Evolutionary conservation across 2,329 filamentous ascomycete genomes (phyloP), one percentile per base, ranked within the genome.

Genomic region (Epichloe baconii): DNA sequence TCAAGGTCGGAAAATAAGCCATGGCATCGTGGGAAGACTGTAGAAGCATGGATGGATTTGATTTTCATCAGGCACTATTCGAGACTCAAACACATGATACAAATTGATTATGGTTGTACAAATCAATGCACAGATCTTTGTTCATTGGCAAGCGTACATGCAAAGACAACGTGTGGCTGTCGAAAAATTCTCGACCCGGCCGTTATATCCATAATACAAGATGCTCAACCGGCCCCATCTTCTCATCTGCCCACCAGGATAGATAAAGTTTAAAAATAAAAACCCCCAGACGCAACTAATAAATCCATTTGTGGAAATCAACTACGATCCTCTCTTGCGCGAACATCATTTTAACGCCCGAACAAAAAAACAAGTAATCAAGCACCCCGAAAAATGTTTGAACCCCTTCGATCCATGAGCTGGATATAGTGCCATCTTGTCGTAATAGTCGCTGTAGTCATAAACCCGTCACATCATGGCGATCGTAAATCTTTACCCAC

Each of bases 191-290:
- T 14, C 42, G 34, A 34, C 17, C 47, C 34, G 35, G 46, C 37
- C 47, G 40, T 35, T 35, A 37, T 42, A 52, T 57, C 42, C 56
- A 58, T 53, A 44, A 46, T 53, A 56, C 53, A 57, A 36, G 37
- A 52, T 15, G 44, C 54, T 46, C 21, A 41, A 6, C 37, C 12
- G 4, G 4, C 7, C 21, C 23, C 10, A 23, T 40, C 19, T 45
- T 21, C 8, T 11, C 46, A 52, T 26, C 15, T 8, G 8, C 47
- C 5, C 12, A 7, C 17, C 8, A 31, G 26, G 12, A 31, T 19
- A 47, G 48, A 53, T 46, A 23, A 50, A 48, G 48, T 7, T n/a
- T 38, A 21, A 44, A 41, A 37, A 31, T 10, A 10, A 19, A 19
- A 19, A 19, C 19, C 19, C 19, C 19, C 31, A 14, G 19, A 37